These are phyloP conservation scores for Mallotus repandus DNA, from an alignment of 441 rosid genomes.

Conservation along the genomic window DNA sequence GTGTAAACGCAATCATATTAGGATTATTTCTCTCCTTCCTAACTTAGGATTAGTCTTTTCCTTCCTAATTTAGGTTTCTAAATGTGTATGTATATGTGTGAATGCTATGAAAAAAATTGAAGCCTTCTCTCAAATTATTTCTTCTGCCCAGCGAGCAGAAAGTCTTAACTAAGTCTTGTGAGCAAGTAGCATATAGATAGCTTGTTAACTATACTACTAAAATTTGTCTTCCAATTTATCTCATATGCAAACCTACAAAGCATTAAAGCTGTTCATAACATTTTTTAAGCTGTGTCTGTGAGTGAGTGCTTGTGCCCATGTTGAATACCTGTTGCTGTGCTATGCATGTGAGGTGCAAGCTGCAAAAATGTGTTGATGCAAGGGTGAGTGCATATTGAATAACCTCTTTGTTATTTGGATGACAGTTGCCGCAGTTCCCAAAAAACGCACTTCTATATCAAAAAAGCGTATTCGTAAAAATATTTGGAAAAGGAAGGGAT, in stretches of 20 bases:
- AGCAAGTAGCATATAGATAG: not conserved
- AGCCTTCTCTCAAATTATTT: too few relatives aligned
- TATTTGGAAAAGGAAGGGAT: constrained; percentile 22
- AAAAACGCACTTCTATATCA: constrained; percentile 22
- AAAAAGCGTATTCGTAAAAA: constrained; percentile 23
- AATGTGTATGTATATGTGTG: too few relatives aligned
- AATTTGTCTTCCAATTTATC: not conserved
- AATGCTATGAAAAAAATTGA: too few relatives aligned
- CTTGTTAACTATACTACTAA: not conserved
- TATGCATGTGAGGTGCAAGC: not conserved
- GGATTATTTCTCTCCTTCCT: too few relatives aligned
- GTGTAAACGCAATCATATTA: too few relatives aligned
- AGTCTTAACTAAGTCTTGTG: not conserved
- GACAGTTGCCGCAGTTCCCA: constrained; percentile 19
- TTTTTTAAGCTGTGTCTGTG: not conserved
- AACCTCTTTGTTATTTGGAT: constrained; percentile 18
- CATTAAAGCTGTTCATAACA: too few relatives aligned
- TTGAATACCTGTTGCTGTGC: not conserved
- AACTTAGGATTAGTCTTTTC: too few relatives aligned
- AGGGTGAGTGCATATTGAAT: not conserved
- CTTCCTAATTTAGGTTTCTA: too few relatives aligned
- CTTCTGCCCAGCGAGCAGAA: too few relatives aligned
- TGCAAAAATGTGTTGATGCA: not conserved
- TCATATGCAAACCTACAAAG: not conserved
- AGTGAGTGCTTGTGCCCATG: not conserved